Evolutionary conservation across 2,329 filamentous ascomycete species (phyloP).

Genomic region (Penicillium rolfsii): DNA sequence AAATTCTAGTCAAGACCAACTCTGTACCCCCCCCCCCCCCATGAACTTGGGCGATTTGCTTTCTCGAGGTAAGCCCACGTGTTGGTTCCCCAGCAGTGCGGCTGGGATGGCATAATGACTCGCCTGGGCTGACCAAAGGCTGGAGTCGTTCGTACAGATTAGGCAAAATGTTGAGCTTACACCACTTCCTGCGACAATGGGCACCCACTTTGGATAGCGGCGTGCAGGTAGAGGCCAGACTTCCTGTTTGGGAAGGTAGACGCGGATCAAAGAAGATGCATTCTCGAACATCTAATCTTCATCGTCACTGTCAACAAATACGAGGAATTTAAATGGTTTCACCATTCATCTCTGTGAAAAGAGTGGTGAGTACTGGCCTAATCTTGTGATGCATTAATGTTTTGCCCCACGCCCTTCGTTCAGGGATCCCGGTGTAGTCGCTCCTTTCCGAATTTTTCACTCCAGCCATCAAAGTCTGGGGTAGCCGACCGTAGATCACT

Average conservation of each 20-base stretch:
- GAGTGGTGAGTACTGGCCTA: background rate
- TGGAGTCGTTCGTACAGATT: constrained; percentile 5
- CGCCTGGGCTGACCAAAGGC: constrained; percentile 13
- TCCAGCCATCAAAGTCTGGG: background rate
- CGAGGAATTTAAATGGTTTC: constrained; percentile 6
- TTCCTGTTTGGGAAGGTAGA: constrained; percentile 27
- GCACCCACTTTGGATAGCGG: background rate
- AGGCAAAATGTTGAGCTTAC: background rate
- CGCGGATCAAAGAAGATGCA: constrained; percentile 11
- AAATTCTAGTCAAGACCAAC: no score
- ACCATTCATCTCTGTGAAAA: background rate
- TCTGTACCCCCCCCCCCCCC: no score
- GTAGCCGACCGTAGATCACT: background rate
- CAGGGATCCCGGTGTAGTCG: constrained; percentile 6
- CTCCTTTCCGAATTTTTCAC: background rate
- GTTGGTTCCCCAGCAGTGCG: no score
- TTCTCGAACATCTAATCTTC: constrained; percentile 15
- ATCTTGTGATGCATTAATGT: constrained; percentile 21
- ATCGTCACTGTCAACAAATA: constrained; percentile 7
- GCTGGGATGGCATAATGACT: constrained; percentile 1
- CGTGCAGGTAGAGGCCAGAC: constrained; percentile 7
- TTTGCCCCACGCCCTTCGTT: constrained; percentile 1
- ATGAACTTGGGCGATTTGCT: no score
- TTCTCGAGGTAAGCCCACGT: no score
- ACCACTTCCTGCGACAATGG: background rate